Base-by-base conservation (phyloP, 1,284 basidiomycete species). In the Trametes pubescens region DNA sequence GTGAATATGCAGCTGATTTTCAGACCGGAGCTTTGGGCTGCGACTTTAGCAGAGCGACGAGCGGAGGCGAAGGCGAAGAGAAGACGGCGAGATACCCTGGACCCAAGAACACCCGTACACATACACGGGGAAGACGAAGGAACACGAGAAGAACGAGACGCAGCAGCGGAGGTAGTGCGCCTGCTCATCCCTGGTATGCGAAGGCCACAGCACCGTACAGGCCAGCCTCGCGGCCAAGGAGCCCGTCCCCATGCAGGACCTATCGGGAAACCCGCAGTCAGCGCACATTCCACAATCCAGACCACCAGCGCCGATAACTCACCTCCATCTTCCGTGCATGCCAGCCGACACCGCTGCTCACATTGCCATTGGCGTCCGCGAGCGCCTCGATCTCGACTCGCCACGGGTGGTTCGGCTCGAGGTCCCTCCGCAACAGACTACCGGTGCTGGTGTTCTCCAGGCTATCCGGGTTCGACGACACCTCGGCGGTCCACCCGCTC, bases 271-370 rank as follows among this genome's bases (percentile, higher is more conserved):
- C 59, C 60, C 51, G 56, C 61, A 61, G 53, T 57, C 70, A 62
- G 59, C 35, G 56, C 21, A 62, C 56, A 10, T 34, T 24, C 32
- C 37, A 10, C 24, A 13, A 40, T 32, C 34, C n/a, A 65, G 47
- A 54, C 14, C 48, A 29, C 5, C 13, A 9, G 24, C 14, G 14
- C 37, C 26, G 48, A 21, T 13, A 38, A 79, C 88, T 62, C 59
- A 98, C 93, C 86, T 99, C 96, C 95, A 98, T 96, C 82, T 99
- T 99, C 57, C 95, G 81, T 38, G 93, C 89, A 78, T 98, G 95
- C 96, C 97, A 99, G 0, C 97, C 97, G 1, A 96, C 87, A 5
- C 91, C 92, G 72, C 92, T 94, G 71, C 85, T 91, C 4, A 98
- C 96, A 71, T 95, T 94, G 1, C 95, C 95, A 69, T 94, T 93